Evolutionary conservation across 441 rosid species (phyloP), one percentile per base, ranked within the genome.

Genomic region (Aquilaria agallochum): DNA sequence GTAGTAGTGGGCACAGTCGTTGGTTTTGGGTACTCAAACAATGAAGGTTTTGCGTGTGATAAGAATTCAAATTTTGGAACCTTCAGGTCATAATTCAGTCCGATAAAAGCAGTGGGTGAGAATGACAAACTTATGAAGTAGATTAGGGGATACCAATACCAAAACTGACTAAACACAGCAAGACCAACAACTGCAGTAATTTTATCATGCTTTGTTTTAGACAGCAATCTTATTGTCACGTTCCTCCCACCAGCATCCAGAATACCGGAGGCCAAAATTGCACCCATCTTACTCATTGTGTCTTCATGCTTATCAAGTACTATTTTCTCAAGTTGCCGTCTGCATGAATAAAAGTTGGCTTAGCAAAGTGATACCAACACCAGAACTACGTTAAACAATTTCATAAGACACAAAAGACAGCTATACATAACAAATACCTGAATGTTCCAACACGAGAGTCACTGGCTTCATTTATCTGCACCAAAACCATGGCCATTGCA

Each of bases 271-370:
- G 99, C 98, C 76, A 95, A 73, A 72, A 95, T 92, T 2, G 98
- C 99, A 54, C 98, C 99, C 99, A 95, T 95, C 81, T 95, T 95
- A 87, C 99, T 95, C 98, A 92, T 92, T 56, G 96, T 88, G 57
- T 92, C 99, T 80, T 89, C 96, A 55, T 89, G 99, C 75, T 92
- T 95, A 72, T 95, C 97, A 20, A 92, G 88, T 64, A 89, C 89
- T 56, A 92, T 95, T 76, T 95, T 95, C 69, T 92, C 99, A 69
- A 95, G 70, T 60, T 92, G 97, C 27, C 96, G 94, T 79, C 99
- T 94, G 68, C 50, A 75, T n/a, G 50, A 66, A 14, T 13, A 14
- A 5, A 14, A 31, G n/a, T 69, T 65, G 45, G 47, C 45, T 14
- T 58, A 40, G 30, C 27, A 10, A 58, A 11, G 14, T 44, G 40